phyloP scores from a whole-genome alignment of 2,329 filamentous ascomycete genomes.

The Pseudogymnoascus sp. region DNA sequence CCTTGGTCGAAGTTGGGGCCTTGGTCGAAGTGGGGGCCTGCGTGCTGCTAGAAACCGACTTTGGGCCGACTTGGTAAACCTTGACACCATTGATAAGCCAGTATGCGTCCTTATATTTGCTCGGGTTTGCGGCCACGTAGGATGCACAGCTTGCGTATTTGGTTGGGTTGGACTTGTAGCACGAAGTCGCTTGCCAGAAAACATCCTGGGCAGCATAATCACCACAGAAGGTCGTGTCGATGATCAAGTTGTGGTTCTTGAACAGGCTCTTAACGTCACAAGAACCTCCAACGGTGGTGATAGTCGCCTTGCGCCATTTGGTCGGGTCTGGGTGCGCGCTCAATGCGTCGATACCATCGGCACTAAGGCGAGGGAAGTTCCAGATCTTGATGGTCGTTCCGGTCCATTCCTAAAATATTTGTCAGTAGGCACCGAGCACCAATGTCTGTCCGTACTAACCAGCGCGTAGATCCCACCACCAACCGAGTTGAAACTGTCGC shows the following conservation, averaged over 20 bases:
- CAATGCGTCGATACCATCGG: conserved; percentile 63
- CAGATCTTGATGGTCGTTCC: conserved; percentile 59
- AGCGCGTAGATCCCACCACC: conserved; percentile 47
- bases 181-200: conserved; percentile 46
- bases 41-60: background rate
- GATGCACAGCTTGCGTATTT: conserved; percentile 58
- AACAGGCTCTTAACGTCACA: conserved; percentile 70
- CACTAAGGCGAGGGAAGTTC: conserved; percentile 63
- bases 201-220: conserved; percentile 63
- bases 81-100: conserved; percentile 68
- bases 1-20: background rate
- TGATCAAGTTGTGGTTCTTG: conserved; percentile 64
- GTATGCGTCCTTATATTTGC: conserved; percentile 62
- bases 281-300: conserved; percentile 46
- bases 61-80: conserved; percentile 43
- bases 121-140: conserved; percentile 64
- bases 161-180: conserved; percentile 48
- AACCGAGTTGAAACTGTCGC: conserved; percentile 20
- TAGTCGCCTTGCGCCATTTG: conserved; percentile 60
- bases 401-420: conserved; percentile 63
- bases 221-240: conserved; percentile 81
- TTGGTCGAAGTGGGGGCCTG: background rate
- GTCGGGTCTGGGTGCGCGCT: conserved; percentile 53
- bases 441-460: conserved; percentile 33
- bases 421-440: conserved; percentile 35